Evolutionary conservation across 257 asterid genomes (phyloP), one percentile per base, ranked within the genome.

Genomic region (Solanum pinnatisectum): DNA sequence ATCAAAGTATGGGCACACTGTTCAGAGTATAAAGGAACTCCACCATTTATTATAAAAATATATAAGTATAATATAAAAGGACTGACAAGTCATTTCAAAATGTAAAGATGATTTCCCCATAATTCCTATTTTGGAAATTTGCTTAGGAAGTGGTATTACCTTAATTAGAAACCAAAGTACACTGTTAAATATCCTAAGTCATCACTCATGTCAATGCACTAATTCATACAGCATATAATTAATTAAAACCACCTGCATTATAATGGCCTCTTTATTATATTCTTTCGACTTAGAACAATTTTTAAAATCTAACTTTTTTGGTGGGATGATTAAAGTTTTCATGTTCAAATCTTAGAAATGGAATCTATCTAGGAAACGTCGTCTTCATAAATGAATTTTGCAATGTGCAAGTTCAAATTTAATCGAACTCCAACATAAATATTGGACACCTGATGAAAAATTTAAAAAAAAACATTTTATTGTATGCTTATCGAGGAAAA

Each of bases 21-120:
- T 74, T 74, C 78, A 71, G 88, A 85, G 95, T 85, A 90, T 90
- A 94, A 92, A 94, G 94, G 81, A 89, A 85, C 87, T 91, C 96
- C 96, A 93, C 94, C 92, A 92, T 76, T 79, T 78, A 85, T 87
- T 30, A 71, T 71, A 71, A 71, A 32, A 15, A 86, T 77, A 88
- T 63, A 89, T 83, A 78, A 76, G 36, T 84, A 39, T 56, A 18
- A 32, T 16, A 63, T 83, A 86, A 65, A n/a, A n/a, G 85, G 63
- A 78, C 71, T 70, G 86, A 88, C 85, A 88, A 33, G 84, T 89
- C 93, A 88, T 70, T 79, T 60, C 87, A 87, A 76, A 85, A 85
- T 68, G 59, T 40, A 68, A 39, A 67, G 60, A 81, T 52, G 68
- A 82, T 49, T 82, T 35, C 6, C 68, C 44, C 36, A 82, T 27